Evolutionary conservation across 2,329 filamentous ascomycete species (phyloP).

Genomic region (Sporothrix mexicana): DNA sequence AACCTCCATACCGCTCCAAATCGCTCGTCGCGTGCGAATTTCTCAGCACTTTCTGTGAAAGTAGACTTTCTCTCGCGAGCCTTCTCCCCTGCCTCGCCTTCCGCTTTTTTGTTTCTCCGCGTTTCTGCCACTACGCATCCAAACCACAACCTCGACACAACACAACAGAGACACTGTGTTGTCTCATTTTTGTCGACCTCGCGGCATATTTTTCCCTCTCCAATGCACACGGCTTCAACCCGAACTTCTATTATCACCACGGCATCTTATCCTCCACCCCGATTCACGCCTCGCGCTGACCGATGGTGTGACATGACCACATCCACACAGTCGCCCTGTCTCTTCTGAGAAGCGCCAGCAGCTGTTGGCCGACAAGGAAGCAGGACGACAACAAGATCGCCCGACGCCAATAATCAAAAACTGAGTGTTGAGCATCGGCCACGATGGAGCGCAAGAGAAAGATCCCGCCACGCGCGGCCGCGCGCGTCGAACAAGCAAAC

Average conservation of each 20-base stretch:
- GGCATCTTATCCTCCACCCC: not conserved
- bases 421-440: constrained; percentile 26
- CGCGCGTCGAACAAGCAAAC: constrained; percentile 63
- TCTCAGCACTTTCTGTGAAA: constrained; percentile 14
- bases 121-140: constrained; percentile 10
- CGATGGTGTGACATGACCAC: constrained; percentile 35
- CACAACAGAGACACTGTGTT: constrained; percentile 6
- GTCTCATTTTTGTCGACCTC: not conserved
- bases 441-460: constrained; percentile 70
- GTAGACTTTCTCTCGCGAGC: constrained; percentile 15
- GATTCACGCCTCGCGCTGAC: not conserved
- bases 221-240: not conserved
- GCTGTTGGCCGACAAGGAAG: constrained; percentile 10
- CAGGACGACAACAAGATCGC: not conserved
- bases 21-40: constrained; percentile 33
- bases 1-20: not conserved
- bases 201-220: no score
- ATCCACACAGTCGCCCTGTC: constrained; percentile 33
- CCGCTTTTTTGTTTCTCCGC: constrained; percentile 33
- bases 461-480: constrained; percentile 65
- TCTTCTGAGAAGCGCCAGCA: constrained; percentile 31
- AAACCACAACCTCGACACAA: constrained; percentile 7
- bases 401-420: not conserved
- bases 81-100: constrained; percentile 9
- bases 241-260: not conserved